Base-by-base conservation (phyloP, 2,329 filamentous ascomycete genomes). In the Colletotrichum cereale region DNA sequence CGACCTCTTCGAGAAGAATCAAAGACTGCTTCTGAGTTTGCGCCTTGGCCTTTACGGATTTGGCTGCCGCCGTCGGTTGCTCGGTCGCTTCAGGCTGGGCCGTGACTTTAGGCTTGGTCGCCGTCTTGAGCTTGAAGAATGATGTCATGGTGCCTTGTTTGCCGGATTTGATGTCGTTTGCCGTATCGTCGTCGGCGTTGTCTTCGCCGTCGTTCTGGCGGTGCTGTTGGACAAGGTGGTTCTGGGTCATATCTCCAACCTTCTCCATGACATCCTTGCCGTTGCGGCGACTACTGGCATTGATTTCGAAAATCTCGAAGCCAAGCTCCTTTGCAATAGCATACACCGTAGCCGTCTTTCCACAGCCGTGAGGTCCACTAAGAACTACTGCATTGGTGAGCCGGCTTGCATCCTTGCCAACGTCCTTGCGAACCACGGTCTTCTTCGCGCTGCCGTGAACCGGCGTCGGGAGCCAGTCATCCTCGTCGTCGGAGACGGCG, bases 271-370 rank as follows among this genome's bases (percentile, higher is more conserved):
- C 91, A 77, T 99, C 96, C 79, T 92, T 96, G 40, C 95, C 96
- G 77, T 90, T 97, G 73, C 96, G 88, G 62, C 95, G 90, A 75
- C 90, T 94, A 72, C 94, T 90, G 0, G 96, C 84, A 77, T 97
- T 97, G 78, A 99, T 95, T 81, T 99, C 96, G 75, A 99, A 99
- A 1, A 99, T 89, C 77, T 97, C 95, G 77, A 97, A 98, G 1
- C 89, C 94, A 21, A 98, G 86, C 81, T 99, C 96, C 77, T 93
- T 96, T 5, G 96, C 96, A 52, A 95, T 92, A 5, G 96, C 96
- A 80, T 97, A 95, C 0, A 98, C 92, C 1, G 95, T 91, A 7
- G 97, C 95, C 16, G 95, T 97, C 83, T 99, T 99, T 3, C 96
- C 97, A 78, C 92, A 96, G 0, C 96, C 96, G 75, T 93, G 87